A percentile compares a stretch with the other conserved stretches of the same genome.
Evolutionary conservation across 73 alveolate species (phyloP).

Genomic region (Paramecium primaurelia): DNA sequence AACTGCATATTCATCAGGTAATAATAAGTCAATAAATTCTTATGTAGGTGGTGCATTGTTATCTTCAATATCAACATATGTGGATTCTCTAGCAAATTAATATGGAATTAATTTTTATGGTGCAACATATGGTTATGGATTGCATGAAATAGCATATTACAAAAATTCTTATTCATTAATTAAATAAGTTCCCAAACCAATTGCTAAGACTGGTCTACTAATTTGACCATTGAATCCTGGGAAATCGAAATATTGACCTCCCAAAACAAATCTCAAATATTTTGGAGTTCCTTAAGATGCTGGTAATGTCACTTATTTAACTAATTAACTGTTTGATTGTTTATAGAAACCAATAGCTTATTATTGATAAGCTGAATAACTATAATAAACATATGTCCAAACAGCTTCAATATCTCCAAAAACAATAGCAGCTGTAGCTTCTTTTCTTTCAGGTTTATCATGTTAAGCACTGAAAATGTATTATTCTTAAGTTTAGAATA

Average conservation of each 20-base stretch:
- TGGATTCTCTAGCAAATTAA: background rate
- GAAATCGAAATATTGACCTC: background rate
- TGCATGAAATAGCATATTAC: constrained; percentile 13
- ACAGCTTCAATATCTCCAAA: constrained; percentile 51
- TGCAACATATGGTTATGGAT: constrained; percentile 28
- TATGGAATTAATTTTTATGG: background rate
- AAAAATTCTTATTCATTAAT: background rate
- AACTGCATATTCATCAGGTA: constrained; percentile 37
- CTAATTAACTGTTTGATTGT: background rate
- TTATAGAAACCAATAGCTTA: constrained; percentile 31
- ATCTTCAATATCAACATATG: constrained; percentile 1
- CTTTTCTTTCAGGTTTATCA: constrained; percentile 26
- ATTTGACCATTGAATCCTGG: constrained; percentile 37
- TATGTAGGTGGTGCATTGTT: background rate
- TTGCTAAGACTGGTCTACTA: constrained; percentile 19
- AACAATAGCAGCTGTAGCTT: background rate
- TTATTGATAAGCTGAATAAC: background rate
- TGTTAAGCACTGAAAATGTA: constrained; percentile 26
- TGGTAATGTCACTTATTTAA: background rate
- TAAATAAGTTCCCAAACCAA: constrained; percentile 36
- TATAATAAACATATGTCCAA: constrained; percentile 41
- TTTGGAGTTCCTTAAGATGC: background rate
- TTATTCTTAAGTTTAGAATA: constrained; percentile 3
- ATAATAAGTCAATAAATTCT: background rate
- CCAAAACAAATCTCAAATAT: constrained; percentile 36